These are phyloP conservation scores for sweet orange (Citrus sinensis) DNA, from an alignment of 345 rosid genomes.

Conservation along the genomic window DVS_A1.0 CM039163.1:8623001-8623500, in stretches of 20 bases:
- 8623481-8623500: not conserved
- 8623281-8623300: constrained; percentile 76
- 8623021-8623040: not conserved
- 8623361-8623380: constrained; percentile 64
- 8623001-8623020: constrained; percentile 5
- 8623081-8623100: constrained; percentile 76
- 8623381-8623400: constrained; percentile 86
- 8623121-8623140: constrained; percentile 79
- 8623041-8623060: constrained; percentile 3
- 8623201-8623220: not conserved
- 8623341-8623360: constrained; percentile 63
- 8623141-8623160: constrained; percentile 86
- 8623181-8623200: not conserved
- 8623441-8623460: not conserved
- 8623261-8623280: constrained; percentile 84
- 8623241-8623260: constrained; percentile 59
- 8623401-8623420: constrained; percentile 76
- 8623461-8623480: not conserved
- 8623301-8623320: constrained; percentile 80
- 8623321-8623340: constrained; percentile 77
- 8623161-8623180: not conserved
- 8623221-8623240: not conserved
- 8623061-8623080: constrained; percentile 91
- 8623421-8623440: not conserved
- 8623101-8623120: constrained; percentile 90